Conservation (phyloP, 2,329 filamentous ascomycete species). For the Beauveria bassiana region DNA sequence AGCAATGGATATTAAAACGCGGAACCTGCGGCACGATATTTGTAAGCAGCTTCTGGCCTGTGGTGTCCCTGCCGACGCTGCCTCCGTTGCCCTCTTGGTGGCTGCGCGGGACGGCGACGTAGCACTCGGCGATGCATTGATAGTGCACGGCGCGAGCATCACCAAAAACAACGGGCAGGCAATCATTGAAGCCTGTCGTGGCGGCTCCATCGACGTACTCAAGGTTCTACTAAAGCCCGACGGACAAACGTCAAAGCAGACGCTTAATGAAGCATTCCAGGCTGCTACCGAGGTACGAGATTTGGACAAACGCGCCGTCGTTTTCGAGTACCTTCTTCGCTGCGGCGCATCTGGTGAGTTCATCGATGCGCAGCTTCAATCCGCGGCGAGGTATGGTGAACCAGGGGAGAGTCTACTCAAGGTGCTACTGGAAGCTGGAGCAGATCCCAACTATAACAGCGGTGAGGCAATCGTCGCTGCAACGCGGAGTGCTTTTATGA, state of each 20-base stretch:
- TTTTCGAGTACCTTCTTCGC: slow-evolving; percentile 44
- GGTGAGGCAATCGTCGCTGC: slow-evolving; percentile 50
- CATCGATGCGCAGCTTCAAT: slow-evolving; percentile 45
- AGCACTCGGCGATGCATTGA: slow-evolving; percentile 40
- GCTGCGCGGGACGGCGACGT: slow-evolving; percentile 47
- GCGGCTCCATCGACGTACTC: slow-evolving; percentile 42
- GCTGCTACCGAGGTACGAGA: slow-evolving; percentile 46
- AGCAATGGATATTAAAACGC: slow-evolving; percentile 34
- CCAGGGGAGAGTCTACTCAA: slow-evolving; percentile 39
- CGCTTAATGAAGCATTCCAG: slow-evolving; percentile 44
- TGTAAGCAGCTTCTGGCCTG: slow-evolving; percentile 38
- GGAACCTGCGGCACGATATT: slow-evolving; percentile 32
- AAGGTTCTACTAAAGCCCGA: slow-evolving; percentile 40
- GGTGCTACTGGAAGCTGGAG: slow-evolving; percentile 44
- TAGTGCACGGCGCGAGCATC: slow-evolving; percentile 43
- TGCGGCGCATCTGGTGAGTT: slow-evolving; percentile 42
- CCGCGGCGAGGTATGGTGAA: slow-evolving; percentile 43
- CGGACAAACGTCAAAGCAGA: slow-evolving; percentile 30
- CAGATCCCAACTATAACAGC: slow-evolving; percentile 46
- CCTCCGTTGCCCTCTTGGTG: slow-evolving; percentile 42
- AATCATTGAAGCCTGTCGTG: slow-evolving; percentile 45
- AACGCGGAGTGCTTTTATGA: slow-evolving; percentile 41
- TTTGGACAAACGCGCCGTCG: slow-evolving; percentile 37
- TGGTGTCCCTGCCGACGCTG: slow-evolving; percentile 36
- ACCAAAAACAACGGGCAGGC: slow-evolving; percentile 45